phyloP scores from a whole-genome alignment of 768 basidiomycete species.

The Xerocomellus amylosporus region DNA sequence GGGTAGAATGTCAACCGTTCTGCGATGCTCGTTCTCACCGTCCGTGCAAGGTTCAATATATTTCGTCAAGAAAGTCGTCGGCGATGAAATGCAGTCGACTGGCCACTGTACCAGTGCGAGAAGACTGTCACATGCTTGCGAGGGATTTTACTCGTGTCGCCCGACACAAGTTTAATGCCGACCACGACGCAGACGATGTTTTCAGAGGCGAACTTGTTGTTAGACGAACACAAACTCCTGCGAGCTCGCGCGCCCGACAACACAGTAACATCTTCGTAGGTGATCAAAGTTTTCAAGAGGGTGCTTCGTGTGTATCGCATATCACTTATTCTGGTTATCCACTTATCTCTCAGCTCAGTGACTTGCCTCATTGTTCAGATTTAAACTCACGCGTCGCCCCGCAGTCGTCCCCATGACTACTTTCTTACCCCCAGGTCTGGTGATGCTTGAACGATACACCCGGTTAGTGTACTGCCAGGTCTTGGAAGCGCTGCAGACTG shows the following conservation, averaged over 20 bases:
- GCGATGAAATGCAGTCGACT: too few species aligned
- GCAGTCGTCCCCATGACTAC: too few species aligned
- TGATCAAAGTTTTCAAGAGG: neutral
- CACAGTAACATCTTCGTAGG: neutral
- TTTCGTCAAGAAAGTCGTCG: neutral
- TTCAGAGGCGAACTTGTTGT: neutral
- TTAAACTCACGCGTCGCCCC: neutral
- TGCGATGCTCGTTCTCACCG: neutral
- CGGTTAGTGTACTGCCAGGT: too few species aligned
- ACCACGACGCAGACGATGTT: neutral
- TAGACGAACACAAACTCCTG: neutral
- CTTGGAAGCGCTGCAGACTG: neutral
- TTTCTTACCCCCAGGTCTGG: too few species aligned
- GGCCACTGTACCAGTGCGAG: too few species aligned
- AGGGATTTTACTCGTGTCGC: neutral
- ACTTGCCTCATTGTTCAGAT: neutral
- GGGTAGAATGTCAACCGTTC: slow-evolving; percentile 2
- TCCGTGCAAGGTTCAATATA: neutral
- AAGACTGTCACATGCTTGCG: neutral
- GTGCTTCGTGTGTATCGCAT: neutral
- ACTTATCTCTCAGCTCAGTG: neutral
- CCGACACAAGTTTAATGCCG: neutral
- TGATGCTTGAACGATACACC: too few species aligned
- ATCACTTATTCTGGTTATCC: slow-evolving; percentile 4
- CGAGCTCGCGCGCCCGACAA: too few species aligned